phyloP scores from a whole-genome alignment of 1,284 basidiomycete species.

The Sanghuangporus weigelae region DNA sequence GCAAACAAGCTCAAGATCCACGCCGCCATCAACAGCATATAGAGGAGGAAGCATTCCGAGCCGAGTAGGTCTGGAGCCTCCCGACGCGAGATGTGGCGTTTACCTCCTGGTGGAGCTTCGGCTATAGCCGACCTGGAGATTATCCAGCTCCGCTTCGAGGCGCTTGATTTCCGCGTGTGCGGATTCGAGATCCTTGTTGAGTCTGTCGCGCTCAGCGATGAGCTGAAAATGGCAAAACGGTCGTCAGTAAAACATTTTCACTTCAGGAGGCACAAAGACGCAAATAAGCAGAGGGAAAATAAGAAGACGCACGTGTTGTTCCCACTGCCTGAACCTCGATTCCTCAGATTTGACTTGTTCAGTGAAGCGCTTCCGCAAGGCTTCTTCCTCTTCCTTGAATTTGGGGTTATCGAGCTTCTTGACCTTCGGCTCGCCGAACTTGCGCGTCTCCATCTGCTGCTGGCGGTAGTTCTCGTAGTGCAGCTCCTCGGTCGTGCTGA shows the following conservation, averaged over 20 bases:
- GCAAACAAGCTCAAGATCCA: neutral
- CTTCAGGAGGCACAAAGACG: neutral
- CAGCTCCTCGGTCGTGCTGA: slow-evolving; percentile 91
- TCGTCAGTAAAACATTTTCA: neutral
- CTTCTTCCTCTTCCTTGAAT: slow-evolving; percentile 99
- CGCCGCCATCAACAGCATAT: neutral
- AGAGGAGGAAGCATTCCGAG: neutral
- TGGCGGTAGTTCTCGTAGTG: slow-evolving; percentile 99
- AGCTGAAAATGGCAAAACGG: slow-evolving; percentile 47
- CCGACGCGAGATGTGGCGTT: slow-evolving; percentile 20
- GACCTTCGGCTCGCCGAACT: slow-evolving; percentile 98
- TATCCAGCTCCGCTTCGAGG: slow-evolving; percentile 86
- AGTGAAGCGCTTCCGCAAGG: slow-evolving; percentile 94
- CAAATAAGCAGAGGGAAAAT: neutral
- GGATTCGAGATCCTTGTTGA: slow-evolving; percentile 94
- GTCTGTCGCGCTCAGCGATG: slow-evolving; percentile 91
- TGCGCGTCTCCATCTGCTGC: slow-evolving; percentile 99
- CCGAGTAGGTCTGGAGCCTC: no score
- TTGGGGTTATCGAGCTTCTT: slow-evolving; percentile 99
- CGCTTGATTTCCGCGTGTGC: slow-evolving; percentile 91
- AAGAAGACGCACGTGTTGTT: slow-evolving; percentile 80
- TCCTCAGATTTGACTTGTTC: slow-evolving; percentile 99
- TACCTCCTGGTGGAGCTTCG: slow-evolving; percentile 69
- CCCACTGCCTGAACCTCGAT: slow-evolving; percentile 97
- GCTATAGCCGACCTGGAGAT: slow-evolving; percentile 81